phyloP scores from a whole-genome alignment of 257 asterid species.

The Datura wrightii region DNA sequence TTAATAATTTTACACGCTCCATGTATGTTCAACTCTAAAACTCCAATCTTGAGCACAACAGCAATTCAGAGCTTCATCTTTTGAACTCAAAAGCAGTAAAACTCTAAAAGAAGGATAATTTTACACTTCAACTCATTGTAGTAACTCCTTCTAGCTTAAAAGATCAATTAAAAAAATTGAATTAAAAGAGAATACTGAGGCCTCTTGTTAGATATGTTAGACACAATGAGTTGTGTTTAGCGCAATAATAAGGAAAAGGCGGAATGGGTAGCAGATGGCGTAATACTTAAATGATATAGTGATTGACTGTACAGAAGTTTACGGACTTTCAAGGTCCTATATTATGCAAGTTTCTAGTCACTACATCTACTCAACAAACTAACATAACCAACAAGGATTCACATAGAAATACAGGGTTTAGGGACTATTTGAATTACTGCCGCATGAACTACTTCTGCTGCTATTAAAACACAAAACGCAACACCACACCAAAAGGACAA shows the following conservation, averaged over 20 bases:
- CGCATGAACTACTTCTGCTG: neutral
- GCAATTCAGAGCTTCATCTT: neutral
- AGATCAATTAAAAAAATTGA: neutral
- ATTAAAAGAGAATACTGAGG: rapidly evolving
- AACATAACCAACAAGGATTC: neutral
- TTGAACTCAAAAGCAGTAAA: constrained; percentile 11
- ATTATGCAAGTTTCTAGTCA: neutral
- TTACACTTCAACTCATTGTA: neutral
- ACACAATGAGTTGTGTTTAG: neutral
- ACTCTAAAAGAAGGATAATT: neutral
- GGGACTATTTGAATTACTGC: neutral
- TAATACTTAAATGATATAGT: neutral
- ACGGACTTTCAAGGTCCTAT: neutral
- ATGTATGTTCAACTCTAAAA: constrained; percentile 15
- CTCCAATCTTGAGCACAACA: constrained; percentile 20
- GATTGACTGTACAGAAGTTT: neutral
- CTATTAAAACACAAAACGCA: neutral
- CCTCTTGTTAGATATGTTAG: neutral
- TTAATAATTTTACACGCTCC: neutral
- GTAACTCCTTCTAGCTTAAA: neutral
- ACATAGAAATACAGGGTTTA: neutral
- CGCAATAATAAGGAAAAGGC: neutral
- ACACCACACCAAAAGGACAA: neutral
- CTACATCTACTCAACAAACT: constrained; percentile 7
- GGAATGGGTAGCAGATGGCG: neutral